These are phyloP conservation scores for Kodamaea suecica DNA, from an alignment of 1,139 yeast genomes.

Conservation along the genomic window DNA sequence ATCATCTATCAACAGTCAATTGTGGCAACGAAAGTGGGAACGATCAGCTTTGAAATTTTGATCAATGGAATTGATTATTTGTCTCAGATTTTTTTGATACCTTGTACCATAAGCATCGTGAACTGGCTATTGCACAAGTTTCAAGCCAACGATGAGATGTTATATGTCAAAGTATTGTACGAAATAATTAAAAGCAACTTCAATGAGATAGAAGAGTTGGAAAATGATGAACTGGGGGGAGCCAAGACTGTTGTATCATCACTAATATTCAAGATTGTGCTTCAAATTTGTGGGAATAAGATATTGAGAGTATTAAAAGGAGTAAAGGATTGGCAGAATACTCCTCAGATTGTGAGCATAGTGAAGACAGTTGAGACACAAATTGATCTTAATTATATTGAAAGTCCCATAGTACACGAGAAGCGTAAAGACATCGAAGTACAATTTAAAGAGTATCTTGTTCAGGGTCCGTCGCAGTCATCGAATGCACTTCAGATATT, in stretches of 20 bases:
- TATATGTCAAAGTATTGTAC: constrained; percentile 18
- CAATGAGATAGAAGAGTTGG: constrained; percentile 10
- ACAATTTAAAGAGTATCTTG: constrained; percentile 10
- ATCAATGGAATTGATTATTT: constrained; percentile 45
- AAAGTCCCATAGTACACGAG: constrained; percentile 1
- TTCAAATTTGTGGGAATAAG: constrained; percentile 22
- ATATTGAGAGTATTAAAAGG: constrained; percentile 18
- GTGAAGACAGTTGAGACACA: constrained; percentile 13
- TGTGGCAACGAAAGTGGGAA: constrained; percentile 53
- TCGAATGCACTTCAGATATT: constrained; percentile 1
- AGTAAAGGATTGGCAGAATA: constrained; percentile 15
- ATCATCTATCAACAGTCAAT: constrained; percentile 72
- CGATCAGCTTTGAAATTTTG: constrained; percentile 37
- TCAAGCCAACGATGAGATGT: constrained; percentile 11
- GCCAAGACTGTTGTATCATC: constrained; percentile 14
- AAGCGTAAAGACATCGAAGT: constrained; percentile 6
- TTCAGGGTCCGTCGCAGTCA: constrained; percentile 3
- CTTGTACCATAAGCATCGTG: constrained; percentile 37
- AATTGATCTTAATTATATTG: constrained; percentile 13
- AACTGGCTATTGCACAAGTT: constrained; percentile 26
- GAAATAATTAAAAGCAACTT: constrained; percentile 25
- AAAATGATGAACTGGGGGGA: constrained; percentile 9
- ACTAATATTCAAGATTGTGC: constrained; percentile 25
- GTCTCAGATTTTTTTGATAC: constrained; percentile 40
- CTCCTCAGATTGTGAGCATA: constrained; percentile 16